These are phyloP conservation scores for Ceratobasidium sp. DNA, from an alignment of 1,284 basidiomycete species.

Conservation along the genomic window DNA sequence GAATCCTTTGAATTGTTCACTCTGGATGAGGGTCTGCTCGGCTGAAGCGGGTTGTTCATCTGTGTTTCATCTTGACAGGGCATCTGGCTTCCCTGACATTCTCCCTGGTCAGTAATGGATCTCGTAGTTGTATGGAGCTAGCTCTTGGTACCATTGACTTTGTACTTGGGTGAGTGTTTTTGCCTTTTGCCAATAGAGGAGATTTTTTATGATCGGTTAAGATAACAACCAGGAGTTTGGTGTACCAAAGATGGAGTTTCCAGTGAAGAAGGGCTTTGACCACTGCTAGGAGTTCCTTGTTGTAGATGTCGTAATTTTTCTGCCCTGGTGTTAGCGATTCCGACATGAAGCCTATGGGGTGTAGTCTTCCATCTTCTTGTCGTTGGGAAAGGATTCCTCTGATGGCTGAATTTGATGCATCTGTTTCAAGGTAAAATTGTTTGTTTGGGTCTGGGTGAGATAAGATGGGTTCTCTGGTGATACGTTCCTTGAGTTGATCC, in stretches of 20 bases:
- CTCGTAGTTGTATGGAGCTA: slow-evolving; percentile 37
- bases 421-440: slow-evolving; percentile 8
- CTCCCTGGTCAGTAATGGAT: slow-evolving; percentile 47
- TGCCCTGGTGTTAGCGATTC: slow-evolving; percentile 45
- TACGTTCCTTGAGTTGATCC: slow-evolving; percentile 43
- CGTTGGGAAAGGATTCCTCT: slow-evolving; percentile 42
- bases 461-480: background rate
- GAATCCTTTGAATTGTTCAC: too few species aligned
- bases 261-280: slow-evolving; percentile 44
- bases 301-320: slow-evolving; percentile 50
- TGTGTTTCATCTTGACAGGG: slow-evolving; percentile 45
- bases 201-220: slow-evolving; percentile 46
- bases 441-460: background rate
- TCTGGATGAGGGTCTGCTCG: too few species aligned
- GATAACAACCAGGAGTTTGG: slow-evolving; percentile 40
- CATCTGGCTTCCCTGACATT: slow-evolving; percentile 45
- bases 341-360: slow-evolving; percentile 27
- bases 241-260: slow-evolving; percentile 47
- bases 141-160: background rate
- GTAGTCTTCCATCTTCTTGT: slow-evolving; percentile 24
- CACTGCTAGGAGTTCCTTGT: slow-evolving; percentile 50
- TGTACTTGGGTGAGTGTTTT: background rate
- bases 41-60: too few species aligned
- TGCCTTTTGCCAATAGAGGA: background rate
- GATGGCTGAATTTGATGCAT: slow-evolving; percentile 1